Evolutionary conservation across 768 basidiomycete species (phyloP), one percentile per base, ranked within the genome.

Genomic region (Lentinula sp.): DNA sequence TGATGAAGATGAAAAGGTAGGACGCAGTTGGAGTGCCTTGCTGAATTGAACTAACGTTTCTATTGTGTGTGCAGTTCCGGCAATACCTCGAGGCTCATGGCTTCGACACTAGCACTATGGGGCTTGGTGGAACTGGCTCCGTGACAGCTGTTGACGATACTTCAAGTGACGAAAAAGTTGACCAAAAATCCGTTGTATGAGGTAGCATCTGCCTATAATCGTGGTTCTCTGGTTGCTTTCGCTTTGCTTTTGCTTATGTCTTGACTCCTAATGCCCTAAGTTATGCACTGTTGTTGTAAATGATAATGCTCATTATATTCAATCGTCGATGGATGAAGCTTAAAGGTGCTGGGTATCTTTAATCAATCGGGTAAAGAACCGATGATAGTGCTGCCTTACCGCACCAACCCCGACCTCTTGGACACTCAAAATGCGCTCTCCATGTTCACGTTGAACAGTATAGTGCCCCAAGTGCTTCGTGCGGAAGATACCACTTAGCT

Each of bases 21-120:
- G 82, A 72, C 23, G 49, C 28, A 51, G 13, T 3, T 41, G 33
- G 15, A 33, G 4, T 36, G n/a, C 46, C 13, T 36, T 28, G 20
- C 8, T 18, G 3, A 35, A 16, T 50, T 39, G 39, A 13, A 32
- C 43, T 37, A 28, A 60, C 42, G 37, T 20, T 32, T 46, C 12
- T 43, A 18, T 57, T 48, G 36, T 13, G 9, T 36, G 33, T 62
- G 45, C 65, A 88, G 82, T 95, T 95, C 85, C 90, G 91, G 59
- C 81, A 80, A 65, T 95, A 95, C 70, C 81, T 97, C 59, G 86
- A 85, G 67, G 80, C 74, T 8, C 72, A 93, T 67, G 93, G 93
- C 8, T 95, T 85, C 68, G 93, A 95, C 70, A 88, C 86, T 37
- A 78, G 82, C 7, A 75, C 74, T 52, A 89, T 93, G 89, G 92